Evolutionary conservation across 305 asterid species (phyloP).

Genomic region (Nicotiana rustica): DNA sequence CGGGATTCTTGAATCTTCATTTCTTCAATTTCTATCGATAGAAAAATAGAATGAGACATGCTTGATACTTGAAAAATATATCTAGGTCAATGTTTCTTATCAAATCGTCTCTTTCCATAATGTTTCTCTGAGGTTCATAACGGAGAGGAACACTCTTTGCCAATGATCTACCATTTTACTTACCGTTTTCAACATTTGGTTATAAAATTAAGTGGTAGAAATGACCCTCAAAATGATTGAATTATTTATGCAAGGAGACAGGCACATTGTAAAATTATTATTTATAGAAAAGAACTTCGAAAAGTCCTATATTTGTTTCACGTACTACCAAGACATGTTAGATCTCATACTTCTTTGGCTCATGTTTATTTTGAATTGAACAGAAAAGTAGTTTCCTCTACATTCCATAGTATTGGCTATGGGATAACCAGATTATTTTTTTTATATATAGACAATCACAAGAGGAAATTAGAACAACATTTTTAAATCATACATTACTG

Average conservation of each 20-base stretch:
- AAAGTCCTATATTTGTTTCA: constrained; percentile 7
- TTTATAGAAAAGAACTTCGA: neutral
- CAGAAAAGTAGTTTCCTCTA: neutral
- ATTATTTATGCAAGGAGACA: neutral
- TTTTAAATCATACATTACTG: too few relatives aligned
- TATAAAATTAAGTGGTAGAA: neutral
- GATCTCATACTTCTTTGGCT: neutral
- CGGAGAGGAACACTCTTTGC: neutral
- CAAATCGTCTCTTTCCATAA: neutral
- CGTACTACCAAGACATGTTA: neutral
- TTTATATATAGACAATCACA: too few relatives aligned
- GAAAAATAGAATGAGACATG: too few relatives aligned
- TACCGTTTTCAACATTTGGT: neutral
- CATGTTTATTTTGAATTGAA: neutral
- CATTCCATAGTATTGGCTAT: too few relatives aligned
- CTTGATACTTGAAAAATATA: neutral
- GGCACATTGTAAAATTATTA: neutral
- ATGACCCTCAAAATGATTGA: neutral
- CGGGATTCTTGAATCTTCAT: too few relatives aligned
- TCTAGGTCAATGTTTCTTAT: neutral
- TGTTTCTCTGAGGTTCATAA: neutral
- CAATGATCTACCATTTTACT: neutral
- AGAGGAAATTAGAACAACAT: too few relatives aligned
- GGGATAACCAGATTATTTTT: too few relatives aligned
- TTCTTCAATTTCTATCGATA: too few relatives aligned